Conservation (phyloP, 169 alveolate genomes). For the Plasmodium falciparum region DNA sequence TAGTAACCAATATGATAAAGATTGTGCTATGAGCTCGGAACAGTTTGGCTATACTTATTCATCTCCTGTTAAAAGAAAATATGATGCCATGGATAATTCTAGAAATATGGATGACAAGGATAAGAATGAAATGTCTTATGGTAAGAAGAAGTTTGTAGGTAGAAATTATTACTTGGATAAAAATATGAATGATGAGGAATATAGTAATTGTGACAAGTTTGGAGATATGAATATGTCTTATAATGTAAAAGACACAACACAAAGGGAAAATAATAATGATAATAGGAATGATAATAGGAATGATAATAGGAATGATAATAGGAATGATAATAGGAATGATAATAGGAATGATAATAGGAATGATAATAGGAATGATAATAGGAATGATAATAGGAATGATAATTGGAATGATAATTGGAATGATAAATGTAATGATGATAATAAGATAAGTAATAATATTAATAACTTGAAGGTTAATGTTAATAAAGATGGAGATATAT, state of each 20-base stretch:
- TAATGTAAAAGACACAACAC: constrained; percentile 19
- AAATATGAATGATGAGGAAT: constrained; percentile 14
- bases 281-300: background rate
- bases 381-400: background rate
- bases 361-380: background rate
- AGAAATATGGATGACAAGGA: constrained; percentile 22
- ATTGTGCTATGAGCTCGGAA: constrained; percentile 6
- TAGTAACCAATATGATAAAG: background rate
- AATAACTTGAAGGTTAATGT: background rate
- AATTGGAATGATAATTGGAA: background rate
- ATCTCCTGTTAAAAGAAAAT: constrained; percentile 66
- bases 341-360: background rate
- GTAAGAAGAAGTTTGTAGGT: constrained; percentile 19
- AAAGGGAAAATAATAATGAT: constrained; percentile 2
- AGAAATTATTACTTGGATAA: constrained; percentile 18
- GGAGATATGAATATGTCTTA: background rate
- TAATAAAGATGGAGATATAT: constrained; percentile 9
- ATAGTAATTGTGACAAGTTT: background rate
- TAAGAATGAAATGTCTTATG: constrained; percentile 7
- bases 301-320: background rate
- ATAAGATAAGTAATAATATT: background rate
- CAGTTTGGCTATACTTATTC: constrained; percentile 11
- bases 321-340: background rate
- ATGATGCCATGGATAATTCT: constrained; percentile 32
- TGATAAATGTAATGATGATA: background rate